Conservation (phyloP, 164 flowering plant genomes). For the Stephania yunnanensis region DNA sequence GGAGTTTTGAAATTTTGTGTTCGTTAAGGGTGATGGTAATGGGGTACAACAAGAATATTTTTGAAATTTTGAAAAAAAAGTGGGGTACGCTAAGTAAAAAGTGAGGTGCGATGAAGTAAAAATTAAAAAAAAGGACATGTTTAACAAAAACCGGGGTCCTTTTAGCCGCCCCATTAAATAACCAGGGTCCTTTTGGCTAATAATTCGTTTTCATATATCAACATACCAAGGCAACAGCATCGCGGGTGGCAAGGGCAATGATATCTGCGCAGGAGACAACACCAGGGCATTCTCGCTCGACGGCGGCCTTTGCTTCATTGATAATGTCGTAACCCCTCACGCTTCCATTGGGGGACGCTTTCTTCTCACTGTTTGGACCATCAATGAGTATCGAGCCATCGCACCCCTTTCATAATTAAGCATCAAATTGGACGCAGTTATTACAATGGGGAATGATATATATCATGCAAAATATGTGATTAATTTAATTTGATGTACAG, state of each 20-base stretch:
- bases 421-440: not conserved
- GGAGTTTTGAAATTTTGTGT: too few species aligned
- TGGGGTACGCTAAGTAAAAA: too few species aligned
- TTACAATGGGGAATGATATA: too few species aligned
- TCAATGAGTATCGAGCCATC: conserved; percentile 83
- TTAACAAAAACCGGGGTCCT: too few species aligned
- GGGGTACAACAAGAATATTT: too few species aligned
- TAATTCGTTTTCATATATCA: not conserved
- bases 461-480: too few species aligned
- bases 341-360: conserved; percentile 59
- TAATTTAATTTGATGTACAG: too few species aligned
- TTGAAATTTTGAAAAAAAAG: too few species aligned
- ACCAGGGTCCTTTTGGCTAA: not conserved
- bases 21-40: too few species aligned
- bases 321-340: conserved; percentile 78
- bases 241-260: conserved; percentile 82
- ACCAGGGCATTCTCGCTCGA: conserved; percentile 67
- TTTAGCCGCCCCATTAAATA: too few species aligned
- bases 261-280: conserved; percentile 90
- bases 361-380: conserved; percentile 75
- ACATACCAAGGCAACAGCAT: conserved; percentile 75
- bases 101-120: too few species aligned
- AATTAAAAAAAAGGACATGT: too few species aligned
- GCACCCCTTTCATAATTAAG: conserved; percentile 47
- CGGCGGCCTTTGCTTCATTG: conserved; percentile 60